phyloP scores from a whole-genome alignment of 108 stramenopile species.

The Conticribra weissflogii region DNA sequence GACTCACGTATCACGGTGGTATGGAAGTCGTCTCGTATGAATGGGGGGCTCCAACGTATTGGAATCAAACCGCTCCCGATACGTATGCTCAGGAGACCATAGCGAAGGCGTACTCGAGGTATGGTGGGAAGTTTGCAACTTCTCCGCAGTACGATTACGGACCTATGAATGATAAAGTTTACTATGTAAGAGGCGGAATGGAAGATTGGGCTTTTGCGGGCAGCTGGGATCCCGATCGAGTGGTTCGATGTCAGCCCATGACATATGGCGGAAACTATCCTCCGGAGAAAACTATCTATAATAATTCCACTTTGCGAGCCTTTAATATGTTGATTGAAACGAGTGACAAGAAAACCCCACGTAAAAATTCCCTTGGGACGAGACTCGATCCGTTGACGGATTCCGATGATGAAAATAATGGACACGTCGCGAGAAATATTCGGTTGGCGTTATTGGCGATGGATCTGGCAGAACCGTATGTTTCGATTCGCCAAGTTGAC shows the following conservation, averaged over 20 bases:
- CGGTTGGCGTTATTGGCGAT: slow-evolving; percentile 65
- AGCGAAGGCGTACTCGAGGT: slow-evolving; percentile 49
- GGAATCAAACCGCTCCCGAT: slow-evolving; percentile 55
- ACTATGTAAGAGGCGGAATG: slow-evolving; percentile 96
- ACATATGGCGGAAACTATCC: slow-evolving; percentile 66
- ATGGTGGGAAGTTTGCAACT: slow-evolving; percentile 51
- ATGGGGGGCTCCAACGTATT: slow-evolving; percentile 78
- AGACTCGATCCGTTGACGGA: slow-evolving; percentile 60
- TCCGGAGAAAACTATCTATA: slow-evolving; percentile 63
- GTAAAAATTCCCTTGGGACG: slow-evolving; percentile 61
- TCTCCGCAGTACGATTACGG: slow-evolving; percentile 53
- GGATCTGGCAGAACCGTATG: slow-evolving; percentile 86
- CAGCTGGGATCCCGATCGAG: slow-evolving; percentile 86
- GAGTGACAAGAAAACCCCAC: slow-evolving; percentile 73
- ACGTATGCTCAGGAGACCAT: slow-evolving; percentile 51
- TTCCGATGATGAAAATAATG: slow-evolving; percentile 58
- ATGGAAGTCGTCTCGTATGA: slow-evolving; percentile 92
- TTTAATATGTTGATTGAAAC: slow-evolving; percentile 95
- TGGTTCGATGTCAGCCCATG: slow-evolving; percentile 64
- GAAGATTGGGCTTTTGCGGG: slow-evolving; percentile 97
- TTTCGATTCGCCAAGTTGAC: slow-evolving; percentile 44
- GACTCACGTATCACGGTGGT: slow-evolving; percentile 91
- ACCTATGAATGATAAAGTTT: slow-evolving; percentile 89
- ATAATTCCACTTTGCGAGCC: slow-evolving; percentile 77
- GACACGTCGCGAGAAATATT: slow-evolving; percentile 86